Base-by-base conservation (phyloP, 176 grass and related monocot species). In the Carex scoparia region DNA sequence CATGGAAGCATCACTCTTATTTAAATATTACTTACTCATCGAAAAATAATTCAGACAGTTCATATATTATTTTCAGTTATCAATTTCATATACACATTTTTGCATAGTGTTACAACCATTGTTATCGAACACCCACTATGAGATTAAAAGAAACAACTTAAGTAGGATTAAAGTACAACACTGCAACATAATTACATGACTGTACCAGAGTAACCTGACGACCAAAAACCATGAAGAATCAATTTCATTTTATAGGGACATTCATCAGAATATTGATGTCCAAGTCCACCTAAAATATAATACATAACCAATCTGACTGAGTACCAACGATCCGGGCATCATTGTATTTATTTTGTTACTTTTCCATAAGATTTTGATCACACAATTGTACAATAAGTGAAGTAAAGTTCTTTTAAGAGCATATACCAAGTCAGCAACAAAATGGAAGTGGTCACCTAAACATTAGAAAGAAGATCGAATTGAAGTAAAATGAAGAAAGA, bases 381-480 rank as follows among this genome's bases (percentile, higher is more conserved):
- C 13, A 1, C 5, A 78, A 78, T 57, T 32, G 74, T 56, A 32
- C 10, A 78, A 78, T 54, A 7, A 51, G 33, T 58, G 23, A 86
- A 71, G 14, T 38, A 44, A 71, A 74, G 70, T 74, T 51, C 1
- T 53, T 7, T 74, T 13, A 74, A 56, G 51, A 78, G 23, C 84
- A 75, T 73, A 55, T 89, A 91, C 93, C 82, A 94, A 84, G 85
- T 98, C 49, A 98, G 89, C 51, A 98, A 54, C 82, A 98, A 87
- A 77, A 98, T 81, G 23, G 84, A 84, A 89, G 95, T 98, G 88
- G 95, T 91, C 58, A 94, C 89, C 95, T 98, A 87, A 38, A 31
- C 64, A 73, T 42, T 10, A 69, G 55, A 33, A 33, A 78, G 23
- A 56, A 56, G 27, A 23, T 23, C 23, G 23, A 78, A 56, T 16